Base-by-base conservation (phyloP, 805 yeast species). In the Wickerhamomyces strasburgensis region DNA sequence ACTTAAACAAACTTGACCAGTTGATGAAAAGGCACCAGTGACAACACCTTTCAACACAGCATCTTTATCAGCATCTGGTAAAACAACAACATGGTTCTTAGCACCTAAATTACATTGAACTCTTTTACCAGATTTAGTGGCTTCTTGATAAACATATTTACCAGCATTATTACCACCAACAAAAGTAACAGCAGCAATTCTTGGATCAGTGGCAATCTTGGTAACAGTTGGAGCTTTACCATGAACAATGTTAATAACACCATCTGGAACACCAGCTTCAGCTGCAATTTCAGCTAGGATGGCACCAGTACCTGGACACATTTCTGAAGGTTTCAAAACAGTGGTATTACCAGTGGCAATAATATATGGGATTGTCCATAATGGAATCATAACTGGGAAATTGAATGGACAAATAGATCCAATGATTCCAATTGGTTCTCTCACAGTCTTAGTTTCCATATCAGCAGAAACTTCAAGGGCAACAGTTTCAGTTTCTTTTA, bases 1-100 rank as follows among this genome's bases (percentile, higher is more conserved):
- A 9, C 86, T 84, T 84, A 82, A 78, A 63, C 90, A 82, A 56
- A 88, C 75, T 68, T 82, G 90, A 44, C 89, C 90, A 14, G 89
- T 88, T 35, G 89, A 88, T 23, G 89, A 87, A 59, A 82, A 82
- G 17, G 87, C 84, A 37, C 89, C 87, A 34, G 86, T 83, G 40
- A 70, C 78, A 33, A 82, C 64, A 38, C 84, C 80, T 54, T 75
- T 78, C 48, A 82, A 63, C 33, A 84, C 73, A 44, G 75, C 75
- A 43, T 64, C 60, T 58, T 76, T 74, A 61, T 79, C 74, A 32
- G 87, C 86, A 51, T 82, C 89, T 14, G 88, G 86, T 44, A 80
- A 64, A 14, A 82, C 75, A 38, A 83, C 71, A 52, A 82, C 72
- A 60, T 82, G 90, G 68, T 82, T 82, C 64, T 82, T 82, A 31